phyloP scores from a whole-genome alignment of 2,329 filamentous ascomycete species.

The Beauveria rudraprayagi region DNA sequence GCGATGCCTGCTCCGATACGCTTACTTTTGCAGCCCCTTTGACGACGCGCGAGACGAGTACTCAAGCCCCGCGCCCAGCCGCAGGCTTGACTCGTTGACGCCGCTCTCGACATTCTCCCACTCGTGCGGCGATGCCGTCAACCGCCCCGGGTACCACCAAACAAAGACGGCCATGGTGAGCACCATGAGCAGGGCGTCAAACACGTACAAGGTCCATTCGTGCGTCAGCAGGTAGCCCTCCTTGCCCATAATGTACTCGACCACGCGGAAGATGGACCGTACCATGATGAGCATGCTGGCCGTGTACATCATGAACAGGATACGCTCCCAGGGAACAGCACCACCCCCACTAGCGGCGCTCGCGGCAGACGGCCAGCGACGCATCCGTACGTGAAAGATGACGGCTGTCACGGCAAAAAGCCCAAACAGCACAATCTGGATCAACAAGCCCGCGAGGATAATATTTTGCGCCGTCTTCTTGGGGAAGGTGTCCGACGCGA shows the following conservation, averaged over 20 bases:
- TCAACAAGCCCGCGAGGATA: conserved; percentile 46
- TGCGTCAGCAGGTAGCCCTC: conserved; percentile 31
- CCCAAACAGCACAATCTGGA: conserved; percentile 50
- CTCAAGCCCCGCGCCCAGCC: conserved; percentile 3
- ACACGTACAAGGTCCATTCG: conserved; percentile 36
- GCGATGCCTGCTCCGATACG: not conserved
- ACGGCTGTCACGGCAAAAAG: conserved; percentile 43
- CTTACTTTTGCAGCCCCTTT: not conserved
- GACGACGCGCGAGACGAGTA: not conserved
- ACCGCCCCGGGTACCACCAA: conserved; percentile 16
- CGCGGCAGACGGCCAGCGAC: conserved; percentile 14
- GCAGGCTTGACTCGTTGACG: not conserved
- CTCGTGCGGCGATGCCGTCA: conserved; percentile 7
- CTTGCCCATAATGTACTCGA: conserved; percentile 39
- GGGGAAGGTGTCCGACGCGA: conserved; percentile 14
- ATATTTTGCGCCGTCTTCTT: conserved; percentile 38
- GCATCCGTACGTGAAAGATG: conserved; percentile 38
- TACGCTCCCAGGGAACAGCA: conserved; percentile 24
- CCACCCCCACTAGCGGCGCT: conserved; percentile 4
- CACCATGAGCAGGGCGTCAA: conserved; percentile 27
- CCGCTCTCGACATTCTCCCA: not conserved
- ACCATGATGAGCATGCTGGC: conserved; percentile 32
- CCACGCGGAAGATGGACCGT: conserved; percentile 36
- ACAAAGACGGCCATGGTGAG: conserved; percentile 16
- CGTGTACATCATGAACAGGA: conserved; percentile 30